These are phyloP conservation scores for Orbilia blumenaviensis DNA, from an alignment of 2,329 filamentous ascomycete genomes.

Conservation along the genomic window DNA sequence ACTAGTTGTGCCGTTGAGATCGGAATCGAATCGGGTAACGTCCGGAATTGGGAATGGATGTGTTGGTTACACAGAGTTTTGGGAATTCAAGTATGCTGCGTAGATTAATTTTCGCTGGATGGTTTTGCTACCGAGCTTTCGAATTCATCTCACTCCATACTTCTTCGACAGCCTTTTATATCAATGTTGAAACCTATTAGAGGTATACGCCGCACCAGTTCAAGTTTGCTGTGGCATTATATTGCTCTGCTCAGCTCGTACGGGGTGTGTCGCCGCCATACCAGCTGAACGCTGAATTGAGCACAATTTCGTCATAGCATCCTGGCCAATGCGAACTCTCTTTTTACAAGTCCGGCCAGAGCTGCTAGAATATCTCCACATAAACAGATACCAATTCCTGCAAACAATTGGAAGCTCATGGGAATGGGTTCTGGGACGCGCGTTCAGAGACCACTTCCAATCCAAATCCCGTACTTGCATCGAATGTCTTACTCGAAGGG, in stretches of 20 bases:
- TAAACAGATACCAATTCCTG: too few relatives aligned
- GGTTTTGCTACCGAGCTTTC: neutral
- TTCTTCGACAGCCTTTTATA: constrained; percentile 20
- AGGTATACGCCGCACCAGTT: constrained; percentile 9
- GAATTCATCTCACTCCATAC: neutral
- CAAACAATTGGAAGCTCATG: neutral
- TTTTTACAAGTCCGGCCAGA: constrained; percentile 21
- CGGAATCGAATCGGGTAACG: neutral
- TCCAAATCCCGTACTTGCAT: neutral
- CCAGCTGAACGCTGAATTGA: too few relatives aligned
- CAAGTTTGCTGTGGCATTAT: neutral
- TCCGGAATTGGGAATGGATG: neutral
- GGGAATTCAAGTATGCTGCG: too few relatives aligned
- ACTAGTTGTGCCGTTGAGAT: too few relatives aligned
- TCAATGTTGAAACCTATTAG: neutral
- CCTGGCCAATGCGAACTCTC: constrained; percentile 2
- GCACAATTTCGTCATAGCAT: constrained; percentile 16
- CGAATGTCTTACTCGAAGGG: constrained; percentile 8
- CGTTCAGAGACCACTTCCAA: constrained; percentile 13
- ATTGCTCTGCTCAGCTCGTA: neutral
- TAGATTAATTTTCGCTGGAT: neutral
- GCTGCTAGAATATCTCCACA: neutral
- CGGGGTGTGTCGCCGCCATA: neutral
- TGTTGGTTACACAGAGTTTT: neutral
- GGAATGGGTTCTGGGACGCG: constrained; percentile 17